Base-by-base conservation (phyloP, 2,329 filamentous ascomycete genomes). In the Aspergillus ochraceoroseus region DNA sequence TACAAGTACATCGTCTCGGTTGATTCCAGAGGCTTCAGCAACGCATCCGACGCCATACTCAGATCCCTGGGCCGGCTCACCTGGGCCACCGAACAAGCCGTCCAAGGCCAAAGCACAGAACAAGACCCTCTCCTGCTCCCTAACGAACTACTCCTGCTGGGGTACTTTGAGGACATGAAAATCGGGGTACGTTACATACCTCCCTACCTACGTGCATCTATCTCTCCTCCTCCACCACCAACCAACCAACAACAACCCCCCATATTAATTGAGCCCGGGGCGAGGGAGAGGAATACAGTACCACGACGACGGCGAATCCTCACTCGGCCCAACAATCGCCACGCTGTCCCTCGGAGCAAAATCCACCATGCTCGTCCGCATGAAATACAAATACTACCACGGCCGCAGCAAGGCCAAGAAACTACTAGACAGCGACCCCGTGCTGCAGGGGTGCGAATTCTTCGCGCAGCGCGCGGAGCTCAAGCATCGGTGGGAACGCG, bases 1-100 rank as follows among this genome's bases (percentile, higher is more conserved):
- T 80, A 80, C 55, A 79, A 79, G 43, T 80, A 75, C 53, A 65
- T 79, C 20, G 75, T 75, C 4, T 64, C 66, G 1, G 71, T 72
- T 4, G 59, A 65, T 12, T 71, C 67, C 3, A 62, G 59, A 18
- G 54, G 60, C 0, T 74, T 75, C 37, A 52, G 53, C 7, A 61
- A 65, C 18, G 66, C 71, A 1, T 66, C 67, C 1, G 43, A 50
- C 1, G 60, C 62, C 1, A 66, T 79, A 7, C 64, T 65, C 8
- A 55, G 60, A 7, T 67, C 69, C 0, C 62, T 77, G 3, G 68
- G 69, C 1, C 70, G 73, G 6, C 55, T 79, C 14, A 73, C 70
- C 28, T 79, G 75, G 76, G 74, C 74, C 1, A 70, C 68, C 0
- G 52, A 68, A 27, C 55, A 64, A 20, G 60, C 70, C 11, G 58